These are phyloP conservation scores for Cladorrhinum samala DNA, from an alignment of 495 filamentous ascomycete genomes.

Conservation along the genomic window DNA sequence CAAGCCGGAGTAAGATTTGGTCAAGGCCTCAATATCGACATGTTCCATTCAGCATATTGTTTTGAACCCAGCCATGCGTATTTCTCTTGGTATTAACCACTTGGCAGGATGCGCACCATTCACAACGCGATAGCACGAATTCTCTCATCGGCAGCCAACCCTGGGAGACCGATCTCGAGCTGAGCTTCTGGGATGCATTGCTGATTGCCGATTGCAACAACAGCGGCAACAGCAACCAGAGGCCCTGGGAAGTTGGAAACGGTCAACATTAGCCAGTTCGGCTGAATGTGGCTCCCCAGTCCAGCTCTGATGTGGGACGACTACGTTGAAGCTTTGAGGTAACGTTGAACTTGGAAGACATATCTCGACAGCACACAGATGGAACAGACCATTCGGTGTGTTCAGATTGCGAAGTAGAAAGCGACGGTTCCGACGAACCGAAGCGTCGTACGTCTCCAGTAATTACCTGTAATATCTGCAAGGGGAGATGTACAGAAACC, in stretches of 20 bases:
- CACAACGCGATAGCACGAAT: neutral
- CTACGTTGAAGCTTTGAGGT: constrained; percentile 5
- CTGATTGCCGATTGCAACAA: constrained; percentile 1
- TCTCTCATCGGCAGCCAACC: too few species aligned
- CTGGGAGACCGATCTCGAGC: neutral
- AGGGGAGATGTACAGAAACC: neutral
- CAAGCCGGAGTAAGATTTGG: neutral
- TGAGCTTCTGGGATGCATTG: too few species aligned
- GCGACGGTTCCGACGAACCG: neutral
- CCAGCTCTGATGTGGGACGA: constrained; percentile 1
- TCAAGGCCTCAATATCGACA: too few species aligned
- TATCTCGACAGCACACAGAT: neutral
- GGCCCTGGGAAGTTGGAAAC: too few species aligned
- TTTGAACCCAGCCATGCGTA: too few species aligned
- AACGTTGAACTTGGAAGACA: constrained; percentile 14
- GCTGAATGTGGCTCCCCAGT: constrained; percentile 25
- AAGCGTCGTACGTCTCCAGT: neutral
- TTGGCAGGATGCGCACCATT: neutral
- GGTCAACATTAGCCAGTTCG: constrained; percentile 24
- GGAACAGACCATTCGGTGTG: neutral
- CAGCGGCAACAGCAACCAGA: too few species aligned
- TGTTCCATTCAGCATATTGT: neutral
- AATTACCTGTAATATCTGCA: neutral
- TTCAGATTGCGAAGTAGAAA: neutral
- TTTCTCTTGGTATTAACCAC: too few species aligned